Base-by-base conservation (phyloP, 164 flowering plant genomes). In the Stephania yunnanensis region DNA sequence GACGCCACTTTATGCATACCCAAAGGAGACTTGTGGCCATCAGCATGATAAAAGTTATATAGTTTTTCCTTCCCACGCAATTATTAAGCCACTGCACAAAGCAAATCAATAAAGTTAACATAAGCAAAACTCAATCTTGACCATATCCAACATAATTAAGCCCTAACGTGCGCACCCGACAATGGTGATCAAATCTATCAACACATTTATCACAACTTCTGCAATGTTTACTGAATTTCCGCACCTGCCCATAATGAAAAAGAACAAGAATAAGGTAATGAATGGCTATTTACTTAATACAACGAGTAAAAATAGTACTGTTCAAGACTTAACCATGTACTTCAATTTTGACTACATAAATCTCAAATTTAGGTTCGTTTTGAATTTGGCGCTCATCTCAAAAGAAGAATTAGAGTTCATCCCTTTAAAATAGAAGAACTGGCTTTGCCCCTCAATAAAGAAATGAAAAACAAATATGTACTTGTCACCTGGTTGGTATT, bases 151-250 rank as follows among this genome's bases (percentile, higher is more conserved):
- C 36, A 13, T 64, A 30, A 19, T 63, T 19, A 31, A 76, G 74
- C 74, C 55, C 42, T 50, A 5, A 55, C 46, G 7, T 46, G 45
- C 30, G 58, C 88, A 95, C 98, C 94, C 97, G 92, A 73, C 99
- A 96, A 68, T 96, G 99, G 74, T 96, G 99, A 85, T 96, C 99
- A 84, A 96, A 96, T 69, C 90, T 97, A 86, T 95, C 98, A 29
- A 95, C 98, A 83, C 99, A 95, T 83, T 95, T 95, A 80, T 96
- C 97, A 83, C 99, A 96, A 80, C 98, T 89, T 89, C 99, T 83
- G 75, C 99, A 96, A 78, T 96, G 99, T 79, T 96, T 94, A 80
- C 99, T 96, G 86, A 86, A 93, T 80, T 89, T 89, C 76, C 91
- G 90, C 36, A 95, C 98, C 99, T 95, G 88, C 80, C 88, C 58